Percentiles rank a stretch among this genome's conserved stretches.
These are phyloP conservation scores for Thelonectria rubi DNA, from an alignment of 2,329 filamentous ascomycete genomes.

Conservation along the genomic window DNA sequence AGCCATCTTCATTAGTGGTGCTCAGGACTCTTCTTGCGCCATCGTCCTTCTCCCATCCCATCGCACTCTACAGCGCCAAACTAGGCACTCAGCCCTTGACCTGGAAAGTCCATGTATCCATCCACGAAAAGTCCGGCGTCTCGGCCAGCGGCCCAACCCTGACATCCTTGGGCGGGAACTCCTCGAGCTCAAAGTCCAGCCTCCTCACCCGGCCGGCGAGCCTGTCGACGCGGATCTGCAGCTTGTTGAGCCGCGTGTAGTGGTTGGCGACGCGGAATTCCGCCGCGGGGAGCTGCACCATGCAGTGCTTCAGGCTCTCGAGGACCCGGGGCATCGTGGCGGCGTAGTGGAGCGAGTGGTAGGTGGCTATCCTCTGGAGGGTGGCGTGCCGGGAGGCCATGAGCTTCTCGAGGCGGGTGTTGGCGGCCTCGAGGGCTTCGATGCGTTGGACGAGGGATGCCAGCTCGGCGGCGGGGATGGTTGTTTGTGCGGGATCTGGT, in stretches of 20 bases:
- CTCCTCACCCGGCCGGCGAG: not conserved
- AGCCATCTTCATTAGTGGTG: too few relatives aligned
- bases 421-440: not conserved
- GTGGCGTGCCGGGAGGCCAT: not conserved
- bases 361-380: too few relatives aligned
- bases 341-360: too few relatives aligned
- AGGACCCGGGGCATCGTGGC: too few relatives aligned
- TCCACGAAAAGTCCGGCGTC: too few relatives aligned
- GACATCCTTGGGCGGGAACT: not conserved
- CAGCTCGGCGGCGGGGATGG: not conserved
- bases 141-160: too few relatives aligned
- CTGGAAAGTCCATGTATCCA: too few relatives aligned
- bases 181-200: not conserved
- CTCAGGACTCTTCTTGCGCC: too few relatives aligned
- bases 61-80: too few relatives aligned
- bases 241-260: not conserved
- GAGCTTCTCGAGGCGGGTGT: not conserved
- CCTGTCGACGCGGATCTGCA: not conserved
- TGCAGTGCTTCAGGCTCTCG: not conserved
- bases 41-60: too few relatives aligned
- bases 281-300: not conserved
- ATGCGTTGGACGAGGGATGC: not conserved
- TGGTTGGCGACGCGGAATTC: not conserved
- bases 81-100: too few relatives aligned
- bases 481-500: not conserved